phyloP scores from a whole-genome alignment of 1,139 yeast species.

The Cylindricascospora bacillispora region DNA sequence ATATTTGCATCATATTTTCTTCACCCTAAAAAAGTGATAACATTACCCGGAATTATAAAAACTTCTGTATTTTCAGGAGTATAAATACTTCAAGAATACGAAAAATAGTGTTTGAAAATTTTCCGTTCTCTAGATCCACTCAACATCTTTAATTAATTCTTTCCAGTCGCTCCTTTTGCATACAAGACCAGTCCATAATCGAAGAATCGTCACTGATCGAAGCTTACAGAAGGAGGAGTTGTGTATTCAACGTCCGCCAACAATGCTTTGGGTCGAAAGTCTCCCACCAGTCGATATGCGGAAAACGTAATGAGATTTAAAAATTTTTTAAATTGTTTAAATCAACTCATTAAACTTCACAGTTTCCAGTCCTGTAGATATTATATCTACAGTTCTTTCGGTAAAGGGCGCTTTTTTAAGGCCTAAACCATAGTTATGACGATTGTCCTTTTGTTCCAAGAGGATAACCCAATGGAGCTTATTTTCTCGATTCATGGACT shows the following conservation, averaged over 20 bases:
- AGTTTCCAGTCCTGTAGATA: slow-evolving; percentile 2
- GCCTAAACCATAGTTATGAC: slow-evolving; percentile 74
- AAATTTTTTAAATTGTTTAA: slow-evolving; percentile 25
- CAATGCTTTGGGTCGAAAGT: slow-evolving; percentile 80
- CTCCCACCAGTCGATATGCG: slow-evolving; percentile 64
- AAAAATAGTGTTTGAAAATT: too few relatives aligned
- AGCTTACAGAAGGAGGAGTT: slow-evolving; percentile 47
- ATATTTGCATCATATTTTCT: too few relatives aligned
- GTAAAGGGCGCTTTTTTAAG: slow-evolving; percentile 35
- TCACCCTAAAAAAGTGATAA: too few relatives aligned
- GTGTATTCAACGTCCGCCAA: not conserved
- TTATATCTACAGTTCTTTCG: slow-evolving; percentile 38
- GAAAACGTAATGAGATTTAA: slow-evolving; percentile 33
- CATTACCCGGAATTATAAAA: too few relatives aligned
- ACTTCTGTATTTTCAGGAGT: too few relatives aligned
- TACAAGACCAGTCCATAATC: slow-evolving; percentile 31
- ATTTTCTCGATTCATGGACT: slow-evolving; percentile 55
- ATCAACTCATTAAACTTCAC: slow-evolving; percentile 23
- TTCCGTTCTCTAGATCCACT: too few relatives aligned
- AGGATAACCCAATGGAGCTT: slow-evolving; percentile 85
- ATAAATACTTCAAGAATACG: too few relatives aligned
- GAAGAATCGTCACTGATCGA: slow-evolving; percentile 70
- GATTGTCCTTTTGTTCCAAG: slow-evolving; percentile 34
- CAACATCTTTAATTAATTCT: too few relatives aligned
- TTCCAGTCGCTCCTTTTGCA: too few relatives aligned